phyloP scores from a whole-genome alignment of 768 basidiomycete species.

The Fomitopsis serialis region DNA sequence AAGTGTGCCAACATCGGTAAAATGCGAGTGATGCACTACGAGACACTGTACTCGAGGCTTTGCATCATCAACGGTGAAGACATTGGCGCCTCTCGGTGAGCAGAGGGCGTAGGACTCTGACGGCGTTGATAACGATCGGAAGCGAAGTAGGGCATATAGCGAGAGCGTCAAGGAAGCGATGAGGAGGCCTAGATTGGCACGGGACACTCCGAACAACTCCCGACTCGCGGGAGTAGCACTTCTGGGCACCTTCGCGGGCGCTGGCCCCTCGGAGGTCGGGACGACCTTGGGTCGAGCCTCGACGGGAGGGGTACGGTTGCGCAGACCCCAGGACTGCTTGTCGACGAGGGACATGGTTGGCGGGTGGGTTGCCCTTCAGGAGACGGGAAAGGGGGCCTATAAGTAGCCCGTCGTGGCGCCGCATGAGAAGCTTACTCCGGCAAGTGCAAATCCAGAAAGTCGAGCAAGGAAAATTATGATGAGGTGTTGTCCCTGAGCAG shows the following conservation, averaged over 20 bases:
- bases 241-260: not conserved
- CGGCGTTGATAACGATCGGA: conserved; percentile 5
- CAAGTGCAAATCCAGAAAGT: not conserved
- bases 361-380: not conserved
- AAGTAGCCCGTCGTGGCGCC: conserved; percentile 1
- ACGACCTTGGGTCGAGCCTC: not conserved
- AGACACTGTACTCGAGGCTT: conserved; percentile 57
- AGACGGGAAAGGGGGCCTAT: not conserved
- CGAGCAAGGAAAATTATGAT: not conserved
- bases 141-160: conserved; percentile 7
- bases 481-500: not conserved
- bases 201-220: not conserved
- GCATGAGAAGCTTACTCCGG: not conserved
- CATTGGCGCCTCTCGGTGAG: conserved; percentile 40
- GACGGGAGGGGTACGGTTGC: conserved; percentile 14
- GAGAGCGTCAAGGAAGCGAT: conserved; percentile 18
- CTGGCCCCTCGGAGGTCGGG: not conserved
- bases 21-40: conserved; percentile 44
- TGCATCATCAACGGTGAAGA: conserved; percentile 64
- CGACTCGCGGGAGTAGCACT: not conserved
- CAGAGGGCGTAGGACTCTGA: conserved; percentile 55
- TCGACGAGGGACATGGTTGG: conserved; percentile 11
- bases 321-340: conserved; percentile 10
- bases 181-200: conserved; percentile 4
- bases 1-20: conserved; percentile 50